A percentile compares a stretch with the other conserved stretches of the same genome.
These are phyloP conservation scores for Bryopsis sp. DNA, from an alignment of 139 green algal species.

Conservation along the genomic window DNA sequence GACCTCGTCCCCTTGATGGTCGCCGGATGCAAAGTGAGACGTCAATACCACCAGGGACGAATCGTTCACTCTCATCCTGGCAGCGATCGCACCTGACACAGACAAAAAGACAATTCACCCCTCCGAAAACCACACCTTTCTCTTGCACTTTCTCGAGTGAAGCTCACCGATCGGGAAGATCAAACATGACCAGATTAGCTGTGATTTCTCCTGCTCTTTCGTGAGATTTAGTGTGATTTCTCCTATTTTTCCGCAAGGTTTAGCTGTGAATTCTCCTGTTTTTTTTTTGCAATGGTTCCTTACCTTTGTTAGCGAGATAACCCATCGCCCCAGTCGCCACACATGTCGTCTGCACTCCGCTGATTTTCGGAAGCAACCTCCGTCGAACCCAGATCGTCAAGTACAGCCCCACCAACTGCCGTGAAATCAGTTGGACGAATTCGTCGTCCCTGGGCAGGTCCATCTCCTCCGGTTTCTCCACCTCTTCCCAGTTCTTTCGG, in stretches of 20 bases:
- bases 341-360: conserved; percentile 42
- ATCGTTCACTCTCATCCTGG: conserved; percentile 57
- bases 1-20: conserved; percentile 50
- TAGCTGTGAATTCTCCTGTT: neutral
- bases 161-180: too few species aligned
- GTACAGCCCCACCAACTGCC: conserved; percentile 82
- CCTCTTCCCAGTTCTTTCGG: neutral
- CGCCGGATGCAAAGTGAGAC: conserved; percentile 52
- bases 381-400: conserved; percentile 71
- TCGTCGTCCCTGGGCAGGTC: neutral
- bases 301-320: conserved; percentile 77
- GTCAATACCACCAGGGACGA: conserved; percentile 48
- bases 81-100: conserved; percentile 55
- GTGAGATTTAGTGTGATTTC: too few species aligned
- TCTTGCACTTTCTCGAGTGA: too few species aligned
- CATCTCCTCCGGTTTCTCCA: neutral
- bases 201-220: too few species aligned
- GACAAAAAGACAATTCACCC: too few species aligned
- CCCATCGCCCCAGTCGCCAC: conserved; percentile 62
- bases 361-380: conserved; percentile 44
- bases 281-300: neutral
- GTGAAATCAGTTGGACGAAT: conserved; percentile 51
- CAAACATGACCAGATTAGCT: too few species aligned
- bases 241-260: too few species aligned
- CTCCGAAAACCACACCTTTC: too few species aligned